phyloP scores from a whole-genome alignment of 176 grass and related monocot species.

The sorghum (Sorghum bicolor) region Sorghum_bicolor_NCBIv3 NC_012872.2:62988001-62988500 shows the following conservation, averaged over 20 bases:
- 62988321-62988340: constrained; percentile 38
- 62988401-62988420: constrained; percentile 42
- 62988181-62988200: constrained; percentile 51
- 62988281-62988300: constrained; percentile 34
- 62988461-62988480: constrained; percentile 40
- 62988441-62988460: constrained; percentile 49
- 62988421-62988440: constrained; percentile 37
- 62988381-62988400: constrained; percentile 50
- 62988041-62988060: constrained; percentile 43
- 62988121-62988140: constrained; percentile 43
- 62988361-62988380: constrained; percentile 60
- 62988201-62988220: constrained; percentile 50
- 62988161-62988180: not conserved
- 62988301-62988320: constrained; percentile 24
- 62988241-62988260: constrained; percentile 53
- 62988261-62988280: not conserved
- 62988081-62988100: constrained; percentile 37
- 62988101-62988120: not conserved
- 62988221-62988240: constrained; percentile 37
- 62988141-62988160: constrained; percentile 33
- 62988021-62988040: constrained; percentile 56
- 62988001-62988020: constrained; percentile 32
- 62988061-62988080: too few species aligned
- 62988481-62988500: constrained; percentile 39
- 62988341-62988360: constrained; percentile 35